Base-by-base conservation (phyloP, 73 alveolate species). In the Halteria grandinella region DNA sequence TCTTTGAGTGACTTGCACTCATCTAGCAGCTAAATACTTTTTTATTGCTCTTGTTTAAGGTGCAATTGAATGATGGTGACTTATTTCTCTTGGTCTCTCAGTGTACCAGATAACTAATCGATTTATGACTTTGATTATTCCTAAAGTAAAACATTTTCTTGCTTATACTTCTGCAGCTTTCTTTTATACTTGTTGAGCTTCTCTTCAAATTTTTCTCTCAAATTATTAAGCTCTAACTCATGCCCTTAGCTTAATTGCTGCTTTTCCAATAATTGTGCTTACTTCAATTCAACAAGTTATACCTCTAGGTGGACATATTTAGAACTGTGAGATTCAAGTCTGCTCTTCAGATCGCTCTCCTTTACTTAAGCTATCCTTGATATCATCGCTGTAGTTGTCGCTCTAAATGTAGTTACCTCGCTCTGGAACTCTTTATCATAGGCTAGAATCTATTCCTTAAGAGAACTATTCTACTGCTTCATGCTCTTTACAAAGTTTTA, bases 401-500 rank as follows among this genome's bases (percentile, higher is more conserved):
- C 1, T 36, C 21, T 60, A 39, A 39, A 39, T 39, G 18, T 39
- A 11, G 10, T 39, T 15, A 39, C 10, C 15, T 39, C 15, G 18
- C 15, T 39, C 50, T 11, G 18, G 18, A 39, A 39, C 10, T 39
- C 15, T 11, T 39, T 39, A 11, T 15, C 15, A 39, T 39, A 11
- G 15, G 15, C 15, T 39, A 11, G 15, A 39, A 39, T 15, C 10
- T 39, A 11, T 11, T 39, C 15, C 50, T 39, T 39, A 11, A 39
- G 50, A 10, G 18, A 39, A 63, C 39, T n/a, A 17, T 10, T 47
- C 51, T 44, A 37, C 31, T 4, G 36, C 39, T 66, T 66, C 63
- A 66, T 66, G 52, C 55, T 44, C 41, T 25, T 66, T 27, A 47
- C 32, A 21, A 29, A 66, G 53, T 66, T 66, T 12, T 27, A 6